Conservation (phyloP, 2,329 filamentous ascomycete genomes). For the Sporothrix phasma region DNA sequence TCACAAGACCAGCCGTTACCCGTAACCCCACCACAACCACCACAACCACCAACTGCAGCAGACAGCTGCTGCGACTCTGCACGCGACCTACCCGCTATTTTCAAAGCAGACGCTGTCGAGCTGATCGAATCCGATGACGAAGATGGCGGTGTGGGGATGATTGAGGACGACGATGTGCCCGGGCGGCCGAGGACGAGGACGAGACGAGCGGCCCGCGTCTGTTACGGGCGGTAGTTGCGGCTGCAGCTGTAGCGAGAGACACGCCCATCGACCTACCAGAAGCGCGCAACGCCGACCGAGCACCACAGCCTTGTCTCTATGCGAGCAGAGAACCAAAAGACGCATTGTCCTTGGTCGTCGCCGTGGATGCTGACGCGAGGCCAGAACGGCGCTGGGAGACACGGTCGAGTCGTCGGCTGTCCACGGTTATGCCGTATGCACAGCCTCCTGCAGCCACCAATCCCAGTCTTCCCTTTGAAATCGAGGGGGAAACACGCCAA, state of each 20-base stretch:
- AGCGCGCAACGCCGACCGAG: neutral
- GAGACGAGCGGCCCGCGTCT: neutral
- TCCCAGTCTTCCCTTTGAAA: neutral
- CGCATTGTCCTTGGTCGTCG: neutral
- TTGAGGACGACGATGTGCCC: neutral
- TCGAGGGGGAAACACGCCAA: neutral
- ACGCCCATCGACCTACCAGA: neutral
- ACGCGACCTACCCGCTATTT: slow-evolving; percentile 1
- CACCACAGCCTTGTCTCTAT: neutral
- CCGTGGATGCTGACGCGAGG: neutral
- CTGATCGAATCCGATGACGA: slow-evolving; percentile 6
- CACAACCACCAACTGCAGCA: no score
- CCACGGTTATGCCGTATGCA: neutral
- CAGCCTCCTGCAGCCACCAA: neutral
- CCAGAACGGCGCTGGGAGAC: neutral
- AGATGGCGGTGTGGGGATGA: neutral
- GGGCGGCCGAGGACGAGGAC: neutral
- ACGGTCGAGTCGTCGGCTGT: neutral
- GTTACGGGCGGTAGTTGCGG: neutral
- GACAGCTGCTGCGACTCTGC: no score
- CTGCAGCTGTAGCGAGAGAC: neutral
- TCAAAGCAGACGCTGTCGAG: slow-evolving; percentile 7
- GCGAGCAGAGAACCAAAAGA: neutral
- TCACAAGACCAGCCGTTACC: no score
- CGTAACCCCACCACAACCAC: no score